Conservation (phyloP, 495 filamentous ascomycete genomes). For the Geopyxis carbonaria region DNA sequence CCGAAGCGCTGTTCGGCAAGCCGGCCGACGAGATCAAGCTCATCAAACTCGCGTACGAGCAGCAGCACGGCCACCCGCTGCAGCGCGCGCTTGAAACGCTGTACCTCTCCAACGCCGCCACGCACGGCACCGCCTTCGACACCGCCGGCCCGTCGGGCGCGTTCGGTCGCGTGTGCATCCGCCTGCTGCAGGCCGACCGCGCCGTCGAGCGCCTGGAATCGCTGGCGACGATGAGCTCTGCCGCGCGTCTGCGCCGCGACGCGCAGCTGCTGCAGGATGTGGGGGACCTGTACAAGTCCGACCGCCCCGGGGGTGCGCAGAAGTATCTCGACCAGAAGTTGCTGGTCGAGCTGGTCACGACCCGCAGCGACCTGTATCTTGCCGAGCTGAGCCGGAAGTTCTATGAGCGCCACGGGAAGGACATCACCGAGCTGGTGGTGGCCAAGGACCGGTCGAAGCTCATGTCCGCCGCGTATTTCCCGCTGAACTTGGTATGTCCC, state of each 20-base stretch:
- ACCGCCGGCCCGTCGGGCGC: constrained; percentile 6
- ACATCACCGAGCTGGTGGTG: constrained; percentile 14
- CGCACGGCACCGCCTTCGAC: constrained; percentile 5
- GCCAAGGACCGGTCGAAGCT: constrained; percentile 13
- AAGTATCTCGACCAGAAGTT: constrained; percentile 14
- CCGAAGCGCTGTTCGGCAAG: constrained; percentile 19
- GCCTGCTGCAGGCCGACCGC: constrained; percentile 8
- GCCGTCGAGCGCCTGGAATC: constrained; percentile 14
- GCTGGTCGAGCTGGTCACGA: constrained; percentile 12
- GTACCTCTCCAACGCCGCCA: constrained; percentile 7
- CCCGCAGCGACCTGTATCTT: constrained; percentile 16
- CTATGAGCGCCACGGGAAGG: constrained; percentile 15
- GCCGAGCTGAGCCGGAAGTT: constrained; percentile 12
- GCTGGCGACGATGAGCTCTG: constrained; percentile 9
- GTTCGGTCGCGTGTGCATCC: constrained; percentile 12
- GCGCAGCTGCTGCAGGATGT: constrained; percentile 12
- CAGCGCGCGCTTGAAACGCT: constrained; percentile 10
- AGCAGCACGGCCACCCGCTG: constrained; percentile 11
- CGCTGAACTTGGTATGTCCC: constrained; percentile 12
- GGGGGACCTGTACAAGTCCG: constrained; percentile 13
- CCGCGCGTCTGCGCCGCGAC: constrained; percentile 10
- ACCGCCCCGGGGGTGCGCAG: constrained; percentile 6
- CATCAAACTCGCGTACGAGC: constrained; percentile 14
- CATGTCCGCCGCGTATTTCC: constrained; percentile 6
- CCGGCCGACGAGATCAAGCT: constrained; percentile 11